phyloP scores from a whole-genome alignment of 495 filamentous ascomycete genomes.

The Penicillium chermesinum region DNA sequence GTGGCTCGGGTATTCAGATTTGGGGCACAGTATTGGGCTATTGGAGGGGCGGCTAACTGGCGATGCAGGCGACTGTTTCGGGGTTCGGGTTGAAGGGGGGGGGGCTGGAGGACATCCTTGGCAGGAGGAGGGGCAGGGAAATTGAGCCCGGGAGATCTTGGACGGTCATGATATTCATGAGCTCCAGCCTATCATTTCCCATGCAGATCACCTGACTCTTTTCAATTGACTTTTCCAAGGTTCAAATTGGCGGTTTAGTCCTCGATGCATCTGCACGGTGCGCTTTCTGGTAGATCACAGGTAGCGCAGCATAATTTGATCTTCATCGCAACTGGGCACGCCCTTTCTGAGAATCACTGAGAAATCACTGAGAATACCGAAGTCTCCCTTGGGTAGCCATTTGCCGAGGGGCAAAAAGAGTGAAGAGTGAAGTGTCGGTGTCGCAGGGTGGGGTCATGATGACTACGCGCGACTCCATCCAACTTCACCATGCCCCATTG shows the following conservation, averaged over 20 bases:
- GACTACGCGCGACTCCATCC: conserved; percentile 17
- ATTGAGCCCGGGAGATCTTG: not conserved
- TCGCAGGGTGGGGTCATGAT: conserved; percentile 20
- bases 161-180: too few species aligned
- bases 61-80: conserved; percentile 22
- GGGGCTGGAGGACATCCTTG: not conserved
- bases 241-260: not conserved
- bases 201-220: conserved; percentile 3
- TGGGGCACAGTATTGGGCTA: conserved; percentile 5
- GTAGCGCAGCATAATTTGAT: conserved; percentile 6
- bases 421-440: conserved; percentile 28
- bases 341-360: conserved; percentile 12
- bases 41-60: conserved; percentile 7
- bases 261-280: conserved; percentile 8
- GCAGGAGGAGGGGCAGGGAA: not conserved
- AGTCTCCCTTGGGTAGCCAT: not conserved
- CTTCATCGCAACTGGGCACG: conserved; percentile 14
- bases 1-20: not conserved
- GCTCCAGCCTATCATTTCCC: too few species aligned
- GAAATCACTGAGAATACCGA: not conserved
- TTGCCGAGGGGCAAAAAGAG: too few species aligned
- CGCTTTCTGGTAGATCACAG: conserved; percentile 8
- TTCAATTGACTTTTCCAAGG: not conserved
- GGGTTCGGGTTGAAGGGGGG: not conserved
- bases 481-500: too few species aligned